Conservation (phyloP, 169 alveolate species). For the Cryptosporidium ubiquitum region DNA sequence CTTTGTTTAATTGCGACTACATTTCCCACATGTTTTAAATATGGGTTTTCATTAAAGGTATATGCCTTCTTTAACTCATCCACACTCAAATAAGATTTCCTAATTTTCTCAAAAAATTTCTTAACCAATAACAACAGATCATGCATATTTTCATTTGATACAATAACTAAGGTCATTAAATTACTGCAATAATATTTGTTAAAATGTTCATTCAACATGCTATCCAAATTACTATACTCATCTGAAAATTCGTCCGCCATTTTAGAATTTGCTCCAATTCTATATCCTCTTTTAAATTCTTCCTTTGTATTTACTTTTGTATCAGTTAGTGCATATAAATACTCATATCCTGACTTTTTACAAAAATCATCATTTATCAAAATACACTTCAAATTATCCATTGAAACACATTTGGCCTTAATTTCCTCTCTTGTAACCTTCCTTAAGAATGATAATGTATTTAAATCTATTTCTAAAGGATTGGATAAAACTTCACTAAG, state of each 20-base stretch:
- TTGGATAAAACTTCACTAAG: not conserved
- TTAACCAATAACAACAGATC: not conserved
- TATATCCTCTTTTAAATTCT: constrained; percentile 8
- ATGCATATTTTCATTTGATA: constrained; percentile 32
- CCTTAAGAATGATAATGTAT: not conserved
- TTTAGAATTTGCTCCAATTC: constrained; percentile 26
- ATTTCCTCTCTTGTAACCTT: constrained; percentile 27
- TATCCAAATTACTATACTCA: constrained; percentile 4
- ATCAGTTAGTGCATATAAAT: not conserved
- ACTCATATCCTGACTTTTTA: not conserved
- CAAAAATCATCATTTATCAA: not conserved
- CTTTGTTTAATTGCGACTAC: not conserved
- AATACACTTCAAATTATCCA: not conserved
- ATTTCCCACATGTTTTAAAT: constrained; percentile 10
- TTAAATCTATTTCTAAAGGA: not conserved
- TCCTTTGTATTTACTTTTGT: not conserved
- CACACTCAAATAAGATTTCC: not conserved
- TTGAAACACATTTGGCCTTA: not conserved
- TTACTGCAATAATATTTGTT: constrained; percentile 27
- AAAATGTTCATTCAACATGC: constrained; percentile 3
- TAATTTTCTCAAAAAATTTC: constrained; percentile 10
- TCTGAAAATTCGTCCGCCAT: not conserved
- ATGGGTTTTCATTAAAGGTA: constrained; percentile 14
- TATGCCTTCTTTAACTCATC: not conserved
- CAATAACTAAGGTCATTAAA: constrained; percentile 19